Evolutionary conservation across 208 protist genomes (phyloP), one percentile per base, ranked within the genome.

Genomic region (Acanthamoeba triangularis): DNA sequence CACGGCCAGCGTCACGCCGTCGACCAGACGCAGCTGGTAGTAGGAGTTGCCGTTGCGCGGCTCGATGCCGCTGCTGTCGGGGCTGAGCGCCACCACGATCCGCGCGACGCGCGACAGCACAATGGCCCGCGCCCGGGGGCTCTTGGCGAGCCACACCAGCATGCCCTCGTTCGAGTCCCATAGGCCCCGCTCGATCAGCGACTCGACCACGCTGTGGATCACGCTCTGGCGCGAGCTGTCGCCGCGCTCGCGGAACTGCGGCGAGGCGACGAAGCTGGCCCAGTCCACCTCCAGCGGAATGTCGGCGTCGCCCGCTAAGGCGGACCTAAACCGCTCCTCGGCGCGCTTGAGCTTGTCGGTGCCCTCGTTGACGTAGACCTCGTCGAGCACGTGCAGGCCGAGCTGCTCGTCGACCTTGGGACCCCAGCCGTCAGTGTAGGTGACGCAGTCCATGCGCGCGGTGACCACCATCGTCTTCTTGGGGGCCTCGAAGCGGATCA

Each of bases 331-430:
- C 72, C 16, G 25, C 72, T 23, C 72, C 28, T 49, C 30, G 25
- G 28, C 72, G 30, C 28, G 20, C 37, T 47, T 47, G 20, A 87
- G 28, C 78, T 56, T 87, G 18, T 59, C 41, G 16, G 78, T 30
- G 44, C 25, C 78, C 41, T 87, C 47, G 16, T 59, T 54, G 16
- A 87, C 30, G 78, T 52, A 30, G 25, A 59, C 37, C 44, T 87
- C 78, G 49, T 87, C 78, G n/a, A 87, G 78, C 41, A 87, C 41
- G 47, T 87, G 78, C 13, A 59, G 35, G 23, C 30, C 78, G 25
- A 87, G 78, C 78, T 87, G 28, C 28, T 87, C 78, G 44, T 87
- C 78, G 0, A 87, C 25, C 78, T 87, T 87, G 44, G 44, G 28
- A 6, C 78, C 78, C 78, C 78, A 87, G 78, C 78, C 78, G 10